Base-by-base conservation (phyloP, 345 rosid species). In the Brassica nigra region DNA sequence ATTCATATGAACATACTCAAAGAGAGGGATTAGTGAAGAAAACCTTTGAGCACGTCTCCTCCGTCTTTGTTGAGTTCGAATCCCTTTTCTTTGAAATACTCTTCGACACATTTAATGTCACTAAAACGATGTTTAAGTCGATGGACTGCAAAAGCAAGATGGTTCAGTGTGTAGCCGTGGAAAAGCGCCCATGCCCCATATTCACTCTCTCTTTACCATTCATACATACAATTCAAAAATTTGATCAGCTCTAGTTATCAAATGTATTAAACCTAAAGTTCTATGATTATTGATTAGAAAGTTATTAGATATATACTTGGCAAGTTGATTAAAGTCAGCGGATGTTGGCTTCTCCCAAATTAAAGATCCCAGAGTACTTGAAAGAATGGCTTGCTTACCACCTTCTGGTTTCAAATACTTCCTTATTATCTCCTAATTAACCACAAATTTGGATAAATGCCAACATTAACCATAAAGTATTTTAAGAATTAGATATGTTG, bases 161-260 rank as follows among this genome's bases (percentile, higher is more conserved):
- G 99, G 83, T 95, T 95, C 77, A 95, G 78, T 3, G 95, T 91
- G 85, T 91, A 92, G 28, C 99, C 99, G 78, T 95, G 87, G 76
- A 90, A 87, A 37, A 95, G 92, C n/a, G n/a, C 87, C 97, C 99
- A 95, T 39, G 97, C 99, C 78, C 89, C 97, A 87, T 85, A 91
- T 81, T 94, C 98, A 71, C 93, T 94, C 87, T 92, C 97, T 83
- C 97, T 94, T 70, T 31, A 76, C 20, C 5, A 4, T 20, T 29
- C 30, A 30, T 12, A 44, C 14, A 29, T 27, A 12, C 37, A 79
- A 30, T 66, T 67, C 3, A 79, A 5, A 8, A 16, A 16, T 14
- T 6, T n/a, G 3, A 65, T 66, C 4, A 72, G 68, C 39, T 72
- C 16, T 30, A 36, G 18, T 6, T 15, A 68, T 52, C 7, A 61